Percentiles rank a stretch among this genome's conserved stretches.
Conservation (phyloP, 495 filamentous ascomycete genomes). For the Parathielavia appendiculata region DNA sequence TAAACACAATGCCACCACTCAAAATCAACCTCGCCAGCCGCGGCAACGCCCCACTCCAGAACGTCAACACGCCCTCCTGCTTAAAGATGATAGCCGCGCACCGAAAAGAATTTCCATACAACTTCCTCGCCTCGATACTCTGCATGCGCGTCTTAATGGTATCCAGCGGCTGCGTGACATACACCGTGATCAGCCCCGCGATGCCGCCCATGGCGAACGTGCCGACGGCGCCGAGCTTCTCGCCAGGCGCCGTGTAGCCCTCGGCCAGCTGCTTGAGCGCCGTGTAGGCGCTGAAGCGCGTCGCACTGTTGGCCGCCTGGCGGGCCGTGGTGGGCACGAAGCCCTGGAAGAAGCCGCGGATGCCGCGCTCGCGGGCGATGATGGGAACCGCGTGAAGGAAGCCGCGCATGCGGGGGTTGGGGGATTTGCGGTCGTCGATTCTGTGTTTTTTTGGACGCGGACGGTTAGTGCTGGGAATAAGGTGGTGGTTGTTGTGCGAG, state of each 20-base stretch:
- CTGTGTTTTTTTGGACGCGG: constrained; percentile 33
- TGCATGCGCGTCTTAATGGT: constrained; percentile 98
- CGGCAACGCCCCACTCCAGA: constrained; percentile 92
- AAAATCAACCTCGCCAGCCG: constrained; percentile 75
- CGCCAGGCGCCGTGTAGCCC: constrained; percentile 85
- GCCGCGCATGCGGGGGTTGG: constrained; percentile 80
- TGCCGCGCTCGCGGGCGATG: constrained; percentile 79
- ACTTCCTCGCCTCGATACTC: constrained; percentile 75
- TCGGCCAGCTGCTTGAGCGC: constrained; percentile 85
- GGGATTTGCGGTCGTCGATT: constrained; percentile 90
- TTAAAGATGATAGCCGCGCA: constrained; percentile 80
- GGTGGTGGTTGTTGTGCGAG: background rate
- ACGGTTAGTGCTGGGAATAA: background rate
- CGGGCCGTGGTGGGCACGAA: constrained; percentile 91
- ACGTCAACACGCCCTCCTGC: constrained; percentile 82
- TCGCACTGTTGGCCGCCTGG: constrained; percentile 90
- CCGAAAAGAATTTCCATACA: constrained; percentile 84
- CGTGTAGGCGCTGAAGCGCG: constrained; percentile 85
- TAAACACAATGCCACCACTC: constrained; percentile 96
- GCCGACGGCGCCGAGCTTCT: constrained; percentile 83
- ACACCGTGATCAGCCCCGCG: constrained; percentile 91
- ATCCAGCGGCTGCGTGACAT: constrained; percentile 84
- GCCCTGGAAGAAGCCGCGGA: constrained; percentile 92
- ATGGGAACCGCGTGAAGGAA: constrained; percentile 86
- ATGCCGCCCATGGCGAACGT: constrained; percentile 90